Evolutionary conservation across 495 filamentous ascomycete genomes (phyloP).

Genomic region (Astrocystis sublimbata): DNA sequence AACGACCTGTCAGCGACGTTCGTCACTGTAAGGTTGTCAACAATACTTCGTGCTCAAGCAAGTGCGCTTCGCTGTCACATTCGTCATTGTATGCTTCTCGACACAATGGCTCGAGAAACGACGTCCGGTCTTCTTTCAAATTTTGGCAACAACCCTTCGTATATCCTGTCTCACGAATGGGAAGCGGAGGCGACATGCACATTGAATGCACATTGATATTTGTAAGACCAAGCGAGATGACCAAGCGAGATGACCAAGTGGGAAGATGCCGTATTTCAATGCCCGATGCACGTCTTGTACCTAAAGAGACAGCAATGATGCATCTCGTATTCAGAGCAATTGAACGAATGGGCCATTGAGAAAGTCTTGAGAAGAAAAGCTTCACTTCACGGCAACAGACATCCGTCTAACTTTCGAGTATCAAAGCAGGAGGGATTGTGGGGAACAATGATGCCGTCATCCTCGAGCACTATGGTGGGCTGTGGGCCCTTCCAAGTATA

Average conservation of each 20-base stretch:
- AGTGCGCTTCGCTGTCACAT: not conserved
- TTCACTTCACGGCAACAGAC: not conserved
- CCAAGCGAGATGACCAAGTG: too few relatives aligned
- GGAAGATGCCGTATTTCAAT: too few relatives aligned
- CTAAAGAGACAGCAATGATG: not conserved
- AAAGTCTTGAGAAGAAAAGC: not conserved
- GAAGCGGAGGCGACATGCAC: too few relatives aligned
- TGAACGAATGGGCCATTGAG: not conserved
- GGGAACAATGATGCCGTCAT: constrained; percentile 12
- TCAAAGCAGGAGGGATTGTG: not conserved
- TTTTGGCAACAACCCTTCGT: too few relatives aligned
- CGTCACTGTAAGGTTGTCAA: not conserved
- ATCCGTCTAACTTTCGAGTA: not conserved
- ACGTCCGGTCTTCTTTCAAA: not conserved
- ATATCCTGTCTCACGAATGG: too few relatives aligned
- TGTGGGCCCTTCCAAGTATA: constrained; percentile 1
- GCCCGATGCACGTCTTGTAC: too few relatives aligned
- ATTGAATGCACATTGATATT: too few relatives aligned
- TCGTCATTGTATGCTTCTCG: not conserved
- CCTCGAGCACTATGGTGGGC: not conserved
- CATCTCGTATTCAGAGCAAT: not conserved
- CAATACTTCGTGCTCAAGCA: not conserved
- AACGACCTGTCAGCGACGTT: not conserved
- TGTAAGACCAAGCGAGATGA: too few relatives aligned
- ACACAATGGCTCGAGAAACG: not conserved